A percentile compares a stretch with the other conserved stretches of the same genome.
These are phyloP conservation scores for Leccinum incarnatum DNA, from an alignment of 768 basidiomycete genomes.

Conservation along the genomic window DNA sequence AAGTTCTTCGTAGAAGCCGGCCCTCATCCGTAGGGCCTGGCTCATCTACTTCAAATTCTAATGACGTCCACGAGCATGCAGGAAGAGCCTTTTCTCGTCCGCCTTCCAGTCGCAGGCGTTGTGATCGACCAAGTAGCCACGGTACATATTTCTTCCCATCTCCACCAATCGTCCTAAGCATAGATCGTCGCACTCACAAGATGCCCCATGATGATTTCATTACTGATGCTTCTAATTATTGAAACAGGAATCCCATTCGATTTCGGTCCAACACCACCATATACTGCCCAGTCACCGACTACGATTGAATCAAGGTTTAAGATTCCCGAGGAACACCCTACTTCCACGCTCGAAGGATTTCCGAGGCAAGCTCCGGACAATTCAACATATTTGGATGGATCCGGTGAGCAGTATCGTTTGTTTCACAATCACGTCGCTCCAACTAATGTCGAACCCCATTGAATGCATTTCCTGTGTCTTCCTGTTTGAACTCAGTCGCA, in stretches of 20 bases:
- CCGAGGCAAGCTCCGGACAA: constrained; percentile 13
- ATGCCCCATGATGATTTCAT: not conserved
- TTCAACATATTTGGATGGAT: not conserved
- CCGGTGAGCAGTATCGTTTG: not conserved
- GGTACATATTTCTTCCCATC: constrained; percentile 1
- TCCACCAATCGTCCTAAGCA: not conserved
- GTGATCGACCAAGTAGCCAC: not conserved
- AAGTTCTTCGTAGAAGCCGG: constrained; percentile 27
- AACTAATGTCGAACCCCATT: not conserved
- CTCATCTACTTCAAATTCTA: not conserved
- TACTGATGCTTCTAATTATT: not conserved
- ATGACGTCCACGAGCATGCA: constrained; percentile 1
- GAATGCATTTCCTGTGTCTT: not conserved
- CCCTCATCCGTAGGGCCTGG: constrained; percentile 26
- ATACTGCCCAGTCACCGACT: constrained; percentile 7
- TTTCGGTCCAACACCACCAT: constrained; percentile 28
- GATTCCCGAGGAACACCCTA: constrained; percentile 6
- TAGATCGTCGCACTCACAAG: not conserved
- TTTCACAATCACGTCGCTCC: not conserved
- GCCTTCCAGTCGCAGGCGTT: constrained; percentile 4
- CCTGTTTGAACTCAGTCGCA: not conserved
- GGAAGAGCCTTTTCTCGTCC: not conserved
- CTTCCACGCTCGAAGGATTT: constrained; percentile 22
- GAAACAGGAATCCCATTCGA: constrained; percentile 5
- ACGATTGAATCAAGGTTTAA: not conserved